Base-by-base conservation (phyloP, 2,329 filamentous ascomycete species). In the Trichoderma gracile region DNA sequence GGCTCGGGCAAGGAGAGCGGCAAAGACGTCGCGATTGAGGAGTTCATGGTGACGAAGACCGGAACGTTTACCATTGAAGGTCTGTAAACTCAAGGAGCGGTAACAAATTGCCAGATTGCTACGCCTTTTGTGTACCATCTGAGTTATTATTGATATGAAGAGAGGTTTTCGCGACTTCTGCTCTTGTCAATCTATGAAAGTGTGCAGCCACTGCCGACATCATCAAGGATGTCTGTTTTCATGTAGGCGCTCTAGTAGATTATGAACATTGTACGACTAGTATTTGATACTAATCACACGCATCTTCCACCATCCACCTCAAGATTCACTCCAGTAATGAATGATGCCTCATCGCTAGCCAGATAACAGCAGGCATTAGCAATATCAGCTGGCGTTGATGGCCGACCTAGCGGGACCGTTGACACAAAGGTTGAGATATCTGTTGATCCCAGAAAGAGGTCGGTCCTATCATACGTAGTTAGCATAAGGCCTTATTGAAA, bases 271-370 rank as follows among this genome's bases (percentile, higher is more conserved):
- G 6, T 14, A 54, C 52, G n/a, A 40, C 15, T 10, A n/a, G n/a
- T n/a, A 14, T 3, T 38, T 38, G 12, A 12, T 15, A 12, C 1
- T 1, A 1, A 45, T 57, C 42, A 73, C 2, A 73, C 67, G 33
- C 70, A 72, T 7, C 70, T 65, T 42, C 71, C 73, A 3, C 73
- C 71, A 45, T 74, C 73, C 7, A 74, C 72, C 60, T 90, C 84
- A 67, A 92, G 78, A 67, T 89, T 88, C n/a, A 88, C 81, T 0
- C 89, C 90, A 0, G 89, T 91, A 67, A 93, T 84, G 70, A 92
- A 93, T 3, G 80, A 81, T 0, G 86, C 87, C 71, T 92, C 89
- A 30, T 91, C 87, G 65, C 87, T 89, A 1, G 87, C 87, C 52
- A 93, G 74, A 72, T 88, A 93, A 17, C 88, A 80, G 66, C 85